Base-by-base conservation (phyloP, 495 filamentous ascomycete genomes). In the Evernia prunastri region DNA sequence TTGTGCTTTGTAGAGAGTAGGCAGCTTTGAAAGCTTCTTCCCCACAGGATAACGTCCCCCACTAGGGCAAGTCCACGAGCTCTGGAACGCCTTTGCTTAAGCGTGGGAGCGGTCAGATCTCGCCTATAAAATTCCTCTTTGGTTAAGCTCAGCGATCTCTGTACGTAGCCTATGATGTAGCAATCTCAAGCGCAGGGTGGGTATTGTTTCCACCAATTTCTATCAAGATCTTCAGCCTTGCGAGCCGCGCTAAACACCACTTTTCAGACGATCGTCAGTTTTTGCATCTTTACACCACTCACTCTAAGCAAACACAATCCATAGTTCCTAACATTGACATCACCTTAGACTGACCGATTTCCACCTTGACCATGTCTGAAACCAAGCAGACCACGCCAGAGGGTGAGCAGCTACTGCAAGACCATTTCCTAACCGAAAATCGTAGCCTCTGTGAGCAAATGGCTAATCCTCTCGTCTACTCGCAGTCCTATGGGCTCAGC, bases 401-500 rank as follows among this genome's bases (percentile, higher is more conserved):
- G 66, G 72, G 72, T 73, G 61, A 61, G 67, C 51, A 43, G 54
- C 35, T 42, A n/a, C 37, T 54, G 6, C 60, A 33, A 43, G 20
- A 20, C 53, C 9, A 18, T 31, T n/a, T 23, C 61, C 35, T 58
- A 51, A 63, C 58, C 6, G 27, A 58, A 42, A 27, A 62, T 66
- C 37, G 51, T 59, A 37, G 25, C 60, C 40, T 57, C 17, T 23
- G 42, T 27, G n/a, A 49, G 15, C 60, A 42, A 59, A 36, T 12
- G 2, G 29, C 39, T 45, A 12, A 59, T 42, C n/a, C 15, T 37
- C 51, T 33, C 29, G 33, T 56, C 45, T 31, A 18, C 29, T 40
- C 58, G 63, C 71, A 98, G 94, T 97, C 69, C 87, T 89, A 78
- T 98, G 94, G 94, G 93, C 94, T 37, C 94, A 98, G 80, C 93